phyloP scores from a whole-genome alignment of 805 yeast species.

The Hyphopichia homilentoma region DNA sequence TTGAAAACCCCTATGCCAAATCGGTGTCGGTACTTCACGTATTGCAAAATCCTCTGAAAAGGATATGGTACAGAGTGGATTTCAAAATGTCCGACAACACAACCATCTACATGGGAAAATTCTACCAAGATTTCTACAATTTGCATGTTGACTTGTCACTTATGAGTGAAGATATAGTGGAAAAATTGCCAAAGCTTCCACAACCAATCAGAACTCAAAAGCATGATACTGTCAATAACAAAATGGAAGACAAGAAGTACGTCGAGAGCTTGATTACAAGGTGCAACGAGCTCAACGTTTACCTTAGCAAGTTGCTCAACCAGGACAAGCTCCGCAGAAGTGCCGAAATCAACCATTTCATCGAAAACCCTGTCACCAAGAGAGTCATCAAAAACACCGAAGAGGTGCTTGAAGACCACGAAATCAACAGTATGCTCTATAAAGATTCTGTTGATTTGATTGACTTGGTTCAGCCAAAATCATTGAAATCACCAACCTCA shows the following conservation, averaged over 20 bases:
- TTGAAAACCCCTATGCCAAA: slow-evolving; percentile 7
- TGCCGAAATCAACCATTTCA: slow-evolving; percentile 8
- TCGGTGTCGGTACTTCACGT: slow-evolving; percentile 21
- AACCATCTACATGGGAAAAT: slow-evolving; percentile 22
- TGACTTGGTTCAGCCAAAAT: slow-evolving; percentile 4
- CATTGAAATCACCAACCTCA: slow-evolving; percentile 5
- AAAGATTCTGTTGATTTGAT: background rate
- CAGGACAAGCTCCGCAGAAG: slow-evolving; percentile 9
- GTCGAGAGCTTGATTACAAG: slow-evolving; percentile 15
- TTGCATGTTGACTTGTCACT: slow-evolving; percentile 20
- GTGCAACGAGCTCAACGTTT: slow-evolving; percentile 21
- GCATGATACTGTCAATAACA: slow-evolving; percentile 8
- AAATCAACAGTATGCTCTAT: background rate
- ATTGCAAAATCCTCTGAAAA: slow-evolving; percentile 17
- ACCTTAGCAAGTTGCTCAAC: slow-evolving; percentile 18
- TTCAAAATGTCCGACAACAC: slow-evolving; percentile 15
- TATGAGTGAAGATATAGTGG: slow-evolving; percentile 13
- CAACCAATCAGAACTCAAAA: slow-evolving; percentile 17
- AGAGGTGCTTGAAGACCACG: slow-evolving; percentile 2
- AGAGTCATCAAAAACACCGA: slow-evolving; percentile 13
- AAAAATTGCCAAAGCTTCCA: slow-evolving; percentile 34
- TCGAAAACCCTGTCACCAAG: slow-evolving; percentile 2
- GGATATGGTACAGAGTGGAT: slow-evolving; percentile 35
- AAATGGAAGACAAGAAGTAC: slow-evolving; percentile 7
- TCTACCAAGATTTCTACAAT: slow-evolving; percentile 35